These are phyloP conservation scores for Capsicum chinense DNA, from an alignment of 257 asterid species.

Conservation along the genomic window DNA sequence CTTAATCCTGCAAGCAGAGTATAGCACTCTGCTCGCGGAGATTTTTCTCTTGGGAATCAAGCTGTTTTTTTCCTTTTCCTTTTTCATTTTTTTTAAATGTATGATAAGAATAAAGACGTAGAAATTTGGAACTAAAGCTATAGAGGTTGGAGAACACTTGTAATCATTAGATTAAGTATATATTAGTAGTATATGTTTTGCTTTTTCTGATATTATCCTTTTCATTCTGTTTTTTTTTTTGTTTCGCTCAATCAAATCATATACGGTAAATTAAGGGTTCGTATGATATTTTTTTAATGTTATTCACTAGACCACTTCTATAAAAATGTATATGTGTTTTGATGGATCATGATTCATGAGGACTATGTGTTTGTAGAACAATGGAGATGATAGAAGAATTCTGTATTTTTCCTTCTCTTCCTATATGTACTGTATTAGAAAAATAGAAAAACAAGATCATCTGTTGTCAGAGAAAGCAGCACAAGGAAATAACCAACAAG, in stretches of 20 bases:
- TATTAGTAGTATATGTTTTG: neutral
- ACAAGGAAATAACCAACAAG: too few relatives aligned
- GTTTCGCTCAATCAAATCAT: neutral
- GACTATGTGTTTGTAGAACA: too few relatives aligned
- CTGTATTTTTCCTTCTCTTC: neutral
- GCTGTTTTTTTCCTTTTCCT: too few relatives aligned
- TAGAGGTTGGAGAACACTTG: neutral
- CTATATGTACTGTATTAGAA: neutral
- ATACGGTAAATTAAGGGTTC: neutral
- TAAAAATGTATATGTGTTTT: too few relatives aligned
- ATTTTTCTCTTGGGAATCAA: constrained; percentile 15
- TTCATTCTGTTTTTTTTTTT: neutral
- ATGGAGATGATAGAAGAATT: too few relatives aligned
- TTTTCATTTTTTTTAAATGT: neutral
- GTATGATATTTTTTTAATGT: neutral
- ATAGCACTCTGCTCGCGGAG: neutral
- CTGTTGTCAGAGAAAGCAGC: neutral
- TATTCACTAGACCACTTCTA: neutral
- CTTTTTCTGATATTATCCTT: neutral
- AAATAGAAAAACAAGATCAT: neutral
- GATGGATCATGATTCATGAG: too few relatives aligned
- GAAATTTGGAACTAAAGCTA: neutral
- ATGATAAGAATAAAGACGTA: neutral
- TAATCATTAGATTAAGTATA: neutral
- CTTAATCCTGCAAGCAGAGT: constrained; percentile 23